Evolutionary conservation across 2,329 filamentous ascomycete species (phyloP), one percentile per base, ranked within the genome.

Genomic region (Beauveria asiatica): DNA sequence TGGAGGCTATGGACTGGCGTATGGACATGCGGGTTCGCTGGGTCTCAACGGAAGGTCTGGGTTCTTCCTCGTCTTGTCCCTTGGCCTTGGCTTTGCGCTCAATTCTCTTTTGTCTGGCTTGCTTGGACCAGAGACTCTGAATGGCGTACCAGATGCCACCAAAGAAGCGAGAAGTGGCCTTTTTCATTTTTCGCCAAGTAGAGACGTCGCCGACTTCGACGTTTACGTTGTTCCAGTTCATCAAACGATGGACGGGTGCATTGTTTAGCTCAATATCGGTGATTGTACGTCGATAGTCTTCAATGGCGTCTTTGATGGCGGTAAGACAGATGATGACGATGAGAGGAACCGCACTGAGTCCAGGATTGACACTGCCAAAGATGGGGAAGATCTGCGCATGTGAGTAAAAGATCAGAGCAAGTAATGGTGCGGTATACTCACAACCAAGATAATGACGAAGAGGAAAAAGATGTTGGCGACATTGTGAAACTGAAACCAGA

Each of bases 391-490:
- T 90, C 94, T 97, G 75, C 66, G 63, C 67, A 44, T 16, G 51
- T 49, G 27, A 51, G 60, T 42, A 39, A 21, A 48, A 61, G 19
- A 61, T 59, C 61, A 39, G 64, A 59, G 44, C 56, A 41, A 7
- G 21, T 8, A 45, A 42, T 7, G 27, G 25, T 13, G 52, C 21
- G 2, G 4, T 19, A 16, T 30, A 72, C 92, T 81, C 87, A 97
- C 94, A 69, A 88, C 87, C 62, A 99, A 83, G 70, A 99, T 96
- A 71, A 97, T 92, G 68, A 93, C 83, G 76, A 97, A 97, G 67
- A 97, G 80, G 82, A 99, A 99, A 77, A 97, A 99, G 58, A 97
- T 88, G 74, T 99, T 99, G 70, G 94, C 94, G 69, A 99, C 88
- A 70, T 97, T 97, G 76, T 99, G 93, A 71, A 99, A 97, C 74